Conservation (phyloP, 352 stramenopile species). For the Globisporangium heterothallicum region DNA sequence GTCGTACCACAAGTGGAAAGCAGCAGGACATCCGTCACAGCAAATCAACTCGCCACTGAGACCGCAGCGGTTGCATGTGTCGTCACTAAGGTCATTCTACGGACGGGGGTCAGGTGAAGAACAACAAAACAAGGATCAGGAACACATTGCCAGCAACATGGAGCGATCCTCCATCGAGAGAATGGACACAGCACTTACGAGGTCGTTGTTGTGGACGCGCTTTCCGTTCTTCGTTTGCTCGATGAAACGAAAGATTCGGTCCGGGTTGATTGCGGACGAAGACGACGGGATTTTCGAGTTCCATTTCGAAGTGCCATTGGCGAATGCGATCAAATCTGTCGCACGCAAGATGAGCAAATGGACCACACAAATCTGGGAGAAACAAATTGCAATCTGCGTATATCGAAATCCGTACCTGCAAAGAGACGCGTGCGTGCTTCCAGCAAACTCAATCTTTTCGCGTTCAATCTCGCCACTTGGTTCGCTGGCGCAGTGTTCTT, state of each 20-base stretch:
- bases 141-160: background rate
- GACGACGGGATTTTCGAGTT: conserved; percentile 51
- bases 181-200: conserved; percentile 25
- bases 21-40: conserved; percentile 72
- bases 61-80: conserved; percentile 69
- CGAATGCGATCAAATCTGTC: conserved; percentile 60
- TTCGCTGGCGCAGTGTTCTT: conserved; percentile 10
- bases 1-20: conserved; percentile 69
- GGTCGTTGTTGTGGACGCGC: conserved; percentile 50
- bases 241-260: conserved; percentile 66
- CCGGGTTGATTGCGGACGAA: conserved; percentile 38
- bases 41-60: conserved; percentile 72
- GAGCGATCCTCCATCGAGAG: background rate
- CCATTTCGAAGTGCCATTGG: conserved; percentile 59
- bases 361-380: too few relatives aligned
- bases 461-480: conserved; percentile 18
- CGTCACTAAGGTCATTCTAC: conserved; percentile 78
- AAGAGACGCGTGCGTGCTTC: conserved; percentile 46
- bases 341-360: background rate
- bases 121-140: background rate
- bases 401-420: conserved; percentile 11
- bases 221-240: conserved; percentile 57
- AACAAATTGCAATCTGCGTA: too few relatives aligned
- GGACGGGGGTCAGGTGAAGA: background rate
- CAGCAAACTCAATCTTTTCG: conserved; percentile 46